Percentiles rank a stretch among this genome's conserved stretches.
Conservation (phyloP, 768 basidiomycete species). For the Roridomyces roridus region DNA sequence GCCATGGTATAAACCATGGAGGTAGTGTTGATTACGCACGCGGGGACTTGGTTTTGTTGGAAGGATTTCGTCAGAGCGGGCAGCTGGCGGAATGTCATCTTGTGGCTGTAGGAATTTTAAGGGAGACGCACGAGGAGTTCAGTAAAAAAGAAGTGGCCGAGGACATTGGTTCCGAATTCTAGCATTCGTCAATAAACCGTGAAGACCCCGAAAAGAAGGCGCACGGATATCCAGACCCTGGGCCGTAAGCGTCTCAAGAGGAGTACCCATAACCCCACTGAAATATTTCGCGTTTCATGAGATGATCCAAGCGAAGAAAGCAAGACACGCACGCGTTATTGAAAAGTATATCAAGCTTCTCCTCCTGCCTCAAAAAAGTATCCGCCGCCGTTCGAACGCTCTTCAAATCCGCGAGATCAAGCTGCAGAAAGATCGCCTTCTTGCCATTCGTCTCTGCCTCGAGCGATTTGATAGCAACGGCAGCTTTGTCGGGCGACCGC, state of each 20-base stretch:
- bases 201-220: neutral
- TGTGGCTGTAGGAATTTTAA: neutral
- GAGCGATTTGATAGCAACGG: too few species aligned
- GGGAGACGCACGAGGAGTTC: constrained; percentile 2
- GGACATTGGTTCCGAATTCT: constrained; percentile 23
- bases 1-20: constrained; percentile 1
- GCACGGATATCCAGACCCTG: constrained; percentile 17
- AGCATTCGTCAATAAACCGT: constrained; percentile 3
- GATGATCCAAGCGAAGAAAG: constrained; percentile 9
- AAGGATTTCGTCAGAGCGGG: constrained; percentile 28
- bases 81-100: constrained; percentile 1
- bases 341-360: constrained; percentile 28
- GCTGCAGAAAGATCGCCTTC: constrained; percentile 22
- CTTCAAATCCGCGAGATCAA: too few species aligned
- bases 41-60: constrained; percentile 21
- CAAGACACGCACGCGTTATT: too few species aligned
- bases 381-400: constrained; percentile 32
- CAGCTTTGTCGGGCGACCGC: constrained; percentile 20
- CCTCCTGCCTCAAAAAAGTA: constrained; percentile 27
- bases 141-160: constrained; percentile 21
- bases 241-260: constrained; percentile 26
- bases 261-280: constrained; percentile 32
- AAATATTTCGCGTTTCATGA: too few species aligned
- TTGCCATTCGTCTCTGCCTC: constrained; percentile 32
- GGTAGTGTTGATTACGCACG: constrained; percentile 33